phyloP scores from a whole-genome alignment of 495 filamentous ascomycete species.

The Penicillium daleae region DNA sequence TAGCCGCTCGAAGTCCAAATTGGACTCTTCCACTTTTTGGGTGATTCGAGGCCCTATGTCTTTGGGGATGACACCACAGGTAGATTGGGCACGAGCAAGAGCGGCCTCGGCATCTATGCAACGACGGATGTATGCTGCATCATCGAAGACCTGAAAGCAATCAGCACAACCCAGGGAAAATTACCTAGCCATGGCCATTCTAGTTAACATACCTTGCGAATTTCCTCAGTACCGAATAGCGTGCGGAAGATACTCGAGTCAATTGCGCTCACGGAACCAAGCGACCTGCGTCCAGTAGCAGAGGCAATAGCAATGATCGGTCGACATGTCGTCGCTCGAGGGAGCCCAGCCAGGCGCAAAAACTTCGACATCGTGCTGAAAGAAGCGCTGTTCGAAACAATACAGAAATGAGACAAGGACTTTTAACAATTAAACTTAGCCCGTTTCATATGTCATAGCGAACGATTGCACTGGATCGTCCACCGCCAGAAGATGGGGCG shows the following conservation, averaged over 20 bases:
- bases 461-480: background rate
- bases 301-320: slow-evolving; percentile 5
- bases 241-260: slow-evolving; percentile 55
- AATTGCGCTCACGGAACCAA: slow-evolving; percentile 49
- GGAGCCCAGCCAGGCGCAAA: slow-evolving; percentile 5
- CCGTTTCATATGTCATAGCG: background rate
- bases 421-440: background rate
- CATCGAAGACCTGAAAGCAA: slow-evolving; percentile 42
- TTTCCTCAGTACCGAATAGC: slow-evolving; percentile 55
- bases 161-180: no score
- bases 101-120: slow-evolving; percentile 56
- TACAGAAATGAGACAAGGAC: background rate
- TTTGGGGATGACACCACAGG: slow-evolving; percentile 47
- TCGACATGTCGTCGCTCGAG: background rate
- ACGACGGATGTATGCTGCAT: slow-evolving; percentile 52
- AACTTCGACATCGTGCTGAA: slow-evolving; percentile 1
- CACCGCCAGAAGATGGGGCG: slow-evolving; percentile 1
- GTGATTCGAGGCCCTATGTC: slow-evolving; percentile 47
- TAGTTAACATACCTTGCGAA: slow-evolving; percentile 41
- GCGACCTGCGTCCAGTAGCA: slow-evolving; percentile 14
- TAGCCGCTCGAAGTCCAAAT: slow-evolving; percentile 46
- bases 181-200: no score
- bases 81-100: slow-evolving; percentile 50
- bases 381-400: background rate
- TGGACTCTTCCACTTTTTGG: slow-evolving; percentile 29